Percentiles rank a stretch among this genome's conserved stretches.
phyloP scores from a whole-genome alignment of 1,284 basidiomycete genomes.

The Cystobasidiaceae sp. region DNA sequence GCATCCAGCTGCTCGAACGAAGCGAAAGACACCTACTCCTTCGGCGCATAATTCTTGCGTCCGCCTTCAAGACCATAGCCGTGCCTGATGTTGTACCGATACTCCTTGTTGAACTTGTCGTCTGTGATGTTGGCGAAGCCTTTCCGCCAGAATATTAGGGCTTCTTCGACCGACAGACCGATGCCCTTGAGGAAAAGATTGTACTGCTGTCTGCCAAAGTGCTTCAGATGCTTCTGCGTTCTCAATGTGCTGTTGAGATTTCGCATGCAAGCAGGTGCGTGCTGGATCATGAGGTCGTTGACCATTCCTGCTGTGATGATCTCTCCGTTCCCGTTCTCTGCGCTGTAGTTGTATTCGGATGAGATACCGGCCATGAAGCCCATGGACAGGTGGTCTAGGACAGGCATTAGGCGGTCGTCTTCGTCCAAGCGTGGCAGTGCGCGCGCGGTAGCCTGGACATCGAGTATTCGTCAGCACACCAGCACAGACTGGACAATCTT shows the following conservation, averaged over 20 bases:
- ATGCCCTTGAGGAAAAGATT: constrained; percentile 95
- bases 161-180: constrained; percentile 91
- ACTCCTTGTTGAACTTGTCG: constrained; percentile 97
- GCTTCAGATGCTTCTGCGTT: constrained; percentile 80
- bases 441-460: constrained; percentile 70
- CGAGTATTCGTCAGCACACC: neutral
- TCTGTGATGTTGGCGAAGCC: constrained; percentile 73
- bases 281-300: constrained; percentile 75
- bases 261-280: constrained; percentile 96
- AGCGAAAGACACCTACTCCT: constrained; percentile 57
- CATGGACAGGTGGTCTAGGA: constrained; percentile 87
- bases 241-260: constrained; percentile 75
- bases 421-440: constrained; percentile 90
- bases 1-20: neutral
- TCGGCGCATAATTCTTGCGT: constrained; percentile 88
- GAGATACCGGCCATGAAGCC: constrained; percentile 89
- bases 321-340: constrained; percentile 54
- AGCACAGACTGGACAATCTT: neutral
- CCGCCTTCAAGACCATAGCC: constrained; percentile 91
- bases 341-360: constrained; percentile 65
- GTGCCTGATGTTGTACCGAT: constrained; percentile 96
- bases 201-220: constrained; percentile 86
- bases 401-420: constrained; percentile 83
- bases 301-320: constrained; percentile 89
- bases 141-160: constrained; percentile 86